These are phyloP conservation scores for Hirsutella thompsonii DNA, from an alignment of 2,329 filamentous ascomycete species.

Conservation along the genomic window DNA sequence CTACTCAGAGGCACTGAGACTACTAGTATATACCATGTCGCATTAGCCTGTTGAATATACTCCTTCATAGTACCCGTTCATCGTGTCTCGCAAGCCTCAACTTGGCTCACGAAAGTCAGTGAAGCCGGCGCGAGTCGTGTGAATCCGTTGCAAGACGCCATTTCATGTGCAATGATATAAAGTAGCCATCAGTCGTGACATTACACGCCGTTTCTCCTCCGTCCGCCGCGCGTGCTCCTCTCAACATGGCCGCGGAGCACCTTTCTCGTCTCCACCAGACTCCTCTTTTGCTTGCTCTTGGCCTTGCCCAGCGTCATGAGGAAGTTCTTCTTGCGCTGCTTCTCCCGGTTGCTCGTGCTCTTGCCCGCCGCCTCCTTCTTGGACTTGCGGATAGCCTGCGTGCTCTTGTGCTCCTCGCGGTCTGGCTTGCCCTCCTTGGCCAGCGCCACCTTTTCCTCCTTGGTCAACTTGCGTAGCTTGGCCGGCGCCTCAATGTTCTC, in stretches of 20 bases:
- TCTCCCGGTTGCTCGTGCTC: constrained; percentile 95
- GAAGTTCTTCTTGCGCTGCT: constrained; percentile 95
- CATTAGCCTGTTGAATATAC: too few relatives aligned
- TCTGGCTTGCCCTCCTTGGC: constrained; percentile 73
- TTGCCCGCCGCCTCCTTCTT: constrained; percentile 85
- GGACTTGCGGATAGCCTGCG: constrained; percentile 69
- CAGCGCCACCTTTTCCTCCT: constrained; percentile 76
- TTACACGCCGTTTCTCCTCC: constrained; percentile 52
- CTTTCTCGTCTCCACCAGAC: constrained; percentile 73
- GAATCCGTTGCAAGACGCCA: too few relatives aligned
- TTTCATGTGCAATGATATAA: too few relatives aligned
- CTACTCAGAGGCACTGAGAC: too few relatives aligned
- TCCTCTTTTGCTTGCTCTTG: constrained; percentile 89
- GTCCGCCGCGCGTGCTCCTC: constrained; percentile 71
- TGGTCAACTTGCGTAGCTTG: constrained; percentile 68
- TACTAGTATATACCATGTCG: too few relatives aligned
- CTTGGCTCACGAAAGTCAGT: too few relatives aligned
- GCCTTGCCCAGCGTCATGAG: constrained; percentile 96
- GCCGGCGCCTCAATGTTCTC: constrained; percentile 84
- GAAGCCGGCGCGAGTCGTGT: too few relatives aligned
- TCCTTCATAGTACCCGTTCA: too few relatives aligned
- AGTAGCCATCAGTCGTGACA: background rate
- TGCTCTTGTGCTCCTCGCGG: constrained; percentile 71
- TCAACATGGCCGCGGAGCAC: constrained; percentile 72
- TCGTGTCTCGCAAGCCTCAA: too few relatives aligned